Base-by-base conservation (phyloP, 2,329 filamentous ascomycete species). In the Ramichloridium luteum region DNA sequence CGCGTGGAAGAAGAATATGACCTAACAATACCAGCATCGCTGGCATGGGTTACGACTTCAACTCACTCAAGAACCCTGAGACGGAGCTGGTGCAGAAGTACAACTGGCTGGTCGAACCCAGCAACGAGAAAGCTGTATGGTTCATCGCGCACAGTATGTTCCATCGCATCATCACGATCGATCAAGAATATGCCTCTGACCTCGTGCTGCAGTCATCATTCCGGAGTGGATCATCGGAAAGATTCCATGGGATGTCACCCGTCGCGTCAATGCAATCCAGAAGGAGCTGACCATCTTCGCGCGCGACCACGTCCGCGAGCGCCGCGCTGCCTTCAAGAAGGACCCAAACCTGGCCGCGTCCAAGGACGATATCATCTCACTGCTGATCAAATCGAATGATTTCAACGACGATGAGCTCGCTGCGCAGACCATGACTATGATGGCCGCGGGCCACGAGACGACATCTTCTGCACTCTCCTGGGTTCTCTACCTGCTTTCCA, bases 391-490 rank as follows among this genome's bases (percentile, higher is more conserved):
- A 38, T 64, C 63, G 2, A 61, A 62, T 32, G 59, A 65, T 32
- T 72, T 72, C 44, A 62, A 64, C 0, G 67, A 73, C 32, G 49
- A 57, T 3, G 56, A 62, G n/a, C 48, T 73, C 9, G 62, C 64
- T 5, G 67, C 72, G 39, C 68, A 72, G 34, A 56, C 72, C 1
- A 47, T 74, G 14, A 74, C 69, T 0, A 70, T 71, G 40, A 46
- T 73, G 3, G 68, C 68, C 3, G 67, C 67, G 3, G 67, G 61
- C 4, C 82, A 88, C 53, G 80, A 88, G 58, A 88, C 82, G 1
- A 86, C 80, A 0, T 74, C 82, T 1, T 70, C 75, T 1, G 68
- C 80, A 12, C 65, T 90, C 50, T 78, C 76, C n/a, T 88, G 80
- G 79, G 70, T 77, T 3, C 57, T 75, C 6, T 81, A 84, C 50